These are phyloP conservation scores for Pseudogymnoascus sp. DNA, from an alignment of 2,329 filamentous ascomycete species.

Conservation along the genomic window DNA sequence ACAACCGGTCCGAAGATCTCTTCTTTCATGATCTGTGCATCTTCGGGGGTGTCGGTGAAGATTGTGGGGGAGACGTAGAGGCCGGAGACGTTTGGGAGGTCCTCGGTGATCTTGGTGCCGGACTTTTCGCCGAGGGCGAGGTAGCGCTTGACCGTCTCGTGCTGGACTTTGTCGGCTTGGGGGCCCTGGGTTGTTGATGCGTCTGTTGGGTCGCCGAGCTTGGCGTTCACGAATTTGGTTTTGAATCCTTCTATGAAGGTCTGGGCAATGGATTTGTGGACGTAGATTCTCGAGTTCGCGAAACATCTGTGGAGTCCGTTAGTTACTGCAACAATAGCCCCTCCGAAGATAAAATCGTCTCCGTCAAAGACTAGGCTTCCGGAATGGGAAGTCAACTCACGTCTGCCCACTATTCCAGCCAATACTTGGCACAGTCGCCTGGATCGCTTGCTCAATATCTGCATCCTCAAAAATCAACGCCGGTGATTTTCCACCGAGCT, in stretches of 20 bases:
- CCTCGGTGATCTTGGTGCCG: conserved; percentile 8
- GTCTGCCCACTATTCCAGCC: conserved; percentile 20
- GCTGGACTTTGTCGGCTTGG: conserved; percentile 17
- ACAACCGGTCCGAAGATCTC: conserved; percentile 57
- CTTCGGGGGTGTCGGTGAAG: conserved; percentile 13
- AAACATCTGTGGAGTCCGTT: conserved; percentile 11
- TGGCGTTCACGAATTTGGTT: conserved; percentile 11
- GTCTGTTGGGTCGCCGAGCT: conserved; percentile 16
- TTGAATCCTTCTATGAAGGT: conserved; percentile 19
- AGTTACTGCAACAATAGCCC: background rate
- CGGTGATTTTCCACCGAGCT: conserved; percentile 46
- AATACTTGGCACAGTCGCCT: conserved; percentile 15
- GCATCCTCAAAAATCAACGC: conserved; percentile 45
- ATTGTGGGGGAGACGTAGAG: conserved; percentile 20
- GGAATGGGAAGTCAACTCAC: background rate
- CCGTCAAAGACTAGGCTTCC: background rate
- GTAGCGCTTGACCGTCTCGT: conserved; percentile 17
- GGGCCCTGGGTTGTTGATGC: conserved; percentile 10
- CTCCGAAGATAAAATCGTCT: background rate
- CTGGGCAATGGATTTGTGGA: conserved; percentile 17
- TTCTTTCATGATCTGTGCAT: conserved; percentile 26
- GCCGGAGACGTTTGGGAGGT: conserved; percentile 8
- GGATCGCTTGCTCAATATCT: conserved; percentile 27
- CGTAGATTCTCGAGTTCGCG: conserved; percentile 20
- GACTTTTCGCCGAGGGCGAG: conserved; percentile 14